Evolutionary conservation across 352 stramenopile genomes (phyloP), one percentile per base, ranked within the genome.

Genomic region (Globisporangium megalacanthum): DNA sequence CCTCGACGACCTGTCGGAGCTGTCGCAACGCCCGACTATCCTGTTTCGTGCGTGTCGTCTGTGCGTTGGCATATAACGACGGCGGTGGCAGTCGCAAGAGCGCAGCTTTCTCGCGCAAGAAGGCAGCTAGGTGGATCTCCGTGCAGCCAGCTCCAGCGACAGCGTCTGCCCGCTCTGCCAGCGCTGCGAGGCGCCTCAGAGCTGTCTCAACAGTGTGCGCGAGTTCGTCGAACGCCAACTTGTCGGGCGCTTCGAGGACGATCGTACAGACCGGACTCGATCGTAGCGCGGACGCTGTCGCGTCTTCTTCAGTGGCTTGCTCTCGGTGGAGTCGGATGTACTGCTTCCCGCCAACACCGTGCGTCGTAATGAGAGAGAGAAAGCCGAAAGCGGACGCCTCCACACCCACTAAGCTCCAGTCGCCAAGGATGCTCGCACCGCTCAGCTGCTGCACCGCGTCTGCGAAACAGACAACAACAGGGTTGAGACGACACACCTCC

Each of bases 121-220:
- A 68, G 6, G 54, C 42, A 9, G 74, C 67, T 13, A 89, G 53
- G 44, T 83, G 72, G 14, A 84, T 71, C 54, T 89, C 78, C 4
- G 62, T 54, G 31, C 74, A 86, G 1, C 78, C 76, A 22, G 62
- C 76, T 3, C 76, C 78, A 39, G 72, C 72, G n/a, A 89, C 35
- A 2, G 65, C 68, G 7, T 81, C 48, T 0, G 74, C 64, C 3
- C 62, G 48, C 49, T 83, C 67, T 31, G 83, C 66, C 9, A 86
- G 53, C 14, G 41, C 33, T 29, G 60, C 61, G 15, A 89, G 51
- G 10, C 57, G 56, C 57, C 77, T 82, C 33, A 86, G 59, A 22
- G 70, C 70, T 3, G 62, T 67, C 6, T 65, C 74, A 31, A 79
- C 54, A 6, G 57, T 60, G 39, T 82, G 72, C n/a, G 62, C 61